Conservation (phyloP, 768 basidiomycete species). For the Termitomyces heimii region DNA sequence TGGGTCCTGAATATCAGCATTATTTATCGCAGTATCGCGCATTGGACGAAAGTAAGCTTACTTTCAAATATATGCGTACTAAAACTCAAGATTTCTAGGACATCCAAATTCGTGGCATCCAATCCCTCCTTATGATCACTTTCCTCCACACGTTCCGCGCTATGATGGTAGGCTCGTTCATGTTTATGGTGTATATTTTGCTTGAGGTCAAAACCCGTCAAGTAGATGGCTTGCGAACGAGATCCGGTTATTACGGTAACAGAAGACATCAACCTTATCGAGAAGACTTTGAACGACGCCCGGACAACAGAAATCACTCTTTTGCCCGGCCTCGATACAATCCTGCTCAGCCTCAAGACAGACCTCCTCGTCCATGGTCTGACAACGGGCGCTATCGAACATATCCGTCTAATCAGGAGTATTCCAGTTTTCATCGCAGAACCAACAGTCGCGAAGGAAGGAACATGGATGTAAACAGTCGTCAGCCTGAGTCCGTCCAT, state of each 20-base stretch:
- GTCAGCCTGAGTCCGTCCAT: neutral
- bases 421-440: neutral
- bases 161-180: neutral
- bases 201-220: neutral
- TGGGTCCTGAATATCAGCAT: neutral
- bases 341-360: neutral
- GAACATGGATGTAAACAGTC: neutral
- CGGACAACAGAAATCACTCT: neutral
- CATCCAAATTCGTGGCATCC: neutral
- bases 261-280: neutral
- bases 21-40: neutral
- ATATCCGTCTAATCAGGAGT: neutral
- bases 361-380: neutral
- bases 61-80: neutral
- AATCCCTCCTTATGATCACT: neutral
- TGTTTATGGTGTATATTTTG: neutral
- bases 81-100: neutral
- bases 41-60: neutral
- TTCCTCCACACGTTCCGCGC: neutral
- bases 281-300: neutral
- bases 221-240: neutral
- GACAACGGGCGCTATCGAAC: neutral
- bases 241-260: neutral
- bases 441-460: neutral
- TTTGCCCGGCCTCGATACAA: neutral